These are phyloP conservation scores for Myrica gale DNA, from an alignment of 306 rosid genomes.

Conservation along the genomic window DNA sequence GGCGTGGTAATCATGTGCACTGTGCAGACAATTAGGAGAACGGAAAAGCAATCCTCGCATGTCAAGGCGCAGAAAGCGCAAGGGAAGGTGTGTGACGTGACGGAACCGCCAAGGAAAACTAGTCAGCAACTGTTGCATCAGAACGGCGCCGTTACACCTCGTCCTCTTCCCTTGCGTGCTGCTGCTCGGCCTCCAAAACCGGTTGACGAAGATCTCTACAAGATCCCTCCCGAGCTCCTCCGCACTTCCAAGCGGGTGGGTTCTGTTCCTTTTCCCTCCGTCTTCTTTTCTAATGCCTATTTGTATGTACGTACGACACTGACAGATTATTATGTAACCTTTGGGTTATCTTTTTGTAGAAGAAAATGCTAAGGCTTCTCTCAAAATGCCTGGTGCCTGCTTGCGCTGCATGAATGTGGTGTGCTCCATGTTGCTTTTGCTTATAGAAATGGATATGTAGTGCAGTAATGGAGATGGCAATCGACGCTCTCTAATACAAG, in stretches of 20 bases:
- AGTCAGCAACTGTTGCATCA: not conserved
- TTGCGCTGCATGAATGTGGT: conserved; percentile 53
- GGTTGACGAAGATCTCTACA: conserved; percentile 88
- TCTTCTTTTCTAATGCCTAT: not conserved
- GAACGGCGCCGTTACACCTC: conserved; percentile 40
- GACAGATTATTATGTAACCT: not conserved
- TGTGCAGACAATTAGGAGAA: conserved; percentile 27
- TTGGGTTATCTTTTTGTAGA: conserved; percentile 39
- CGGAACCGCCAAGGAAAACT: conserved; percentile 44
- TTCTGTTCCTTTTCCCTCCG: not conserved
- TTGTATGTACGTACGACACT: no score
- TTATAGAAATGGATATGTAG: not conserved
- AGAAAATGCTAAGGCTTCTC: conserved; percentile 68
- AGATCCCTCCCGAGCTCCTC: conserved; percentile 81
- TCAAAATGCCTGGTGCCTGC: conserved; percentile 81
- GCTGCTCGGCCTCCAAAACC: conserved; percentile 51
- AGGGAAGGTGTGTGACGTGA: conserved; percentile 59
- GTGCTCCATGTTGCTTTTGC: not conserved
- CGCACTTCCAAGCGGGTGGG: conserved; percentile 55
- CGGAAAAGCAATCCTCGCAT: conserved; percentile 40
- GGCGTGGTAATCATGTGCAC: not conserved
- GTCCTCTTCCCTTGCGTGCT: not conserved
- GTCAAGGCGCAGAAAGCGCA: conserved; percentile 45
- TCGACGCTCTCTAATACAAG: no score
- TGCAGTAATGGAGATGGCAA: not conserved